These are phyloP conservation scores for Fragilaria radians DNA, from an alignment of 108 stramenopile species.

Conservation along the genomic window DNA sequence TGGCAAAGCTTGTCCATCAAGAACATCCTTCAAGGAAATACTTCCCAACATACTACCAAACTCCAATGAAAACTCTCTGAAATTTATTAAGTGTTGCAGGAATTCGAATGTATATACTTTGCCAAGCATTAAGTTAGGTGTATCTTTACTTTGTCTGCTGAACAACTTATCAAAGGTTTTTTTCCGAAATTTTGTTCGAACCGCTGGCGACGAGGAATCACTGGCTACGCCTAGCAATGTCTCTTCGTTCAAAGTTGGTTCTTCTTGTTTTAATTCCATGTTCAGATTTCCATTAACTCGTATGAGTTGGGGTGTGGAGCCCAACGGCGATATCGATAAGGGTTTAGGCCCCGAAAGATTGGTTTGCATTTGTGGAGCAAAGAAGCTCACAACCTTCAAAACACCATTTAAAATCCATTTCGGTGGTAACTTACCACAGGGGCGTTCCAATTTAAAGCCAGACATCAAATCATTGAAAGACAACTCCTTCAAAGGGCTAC, in stretches of 20 bases:
- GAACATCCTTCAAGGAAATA: constrained; percentile 37
- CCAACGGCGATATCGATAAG: constrained; percentile 56
- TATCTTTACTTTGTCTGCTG: constrained; percentile 9
- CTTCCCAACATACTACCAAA: constrained; percentile 55
- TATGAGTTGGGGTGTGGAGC: constrained; percentile 70
- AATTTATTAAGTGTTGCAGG: constrained; percentile 77
- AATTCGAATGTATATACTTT: constrained; percentile 83
- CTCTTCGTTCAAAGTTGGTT: constrained; percentile 16
- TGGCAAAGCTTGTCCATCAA: constrained; percentile 70
- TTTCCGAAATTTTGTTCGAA: constrained; percentile 50
- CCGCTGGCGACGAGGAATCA: constrained; percentile 29
- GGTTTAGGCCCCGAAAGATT: constrained; percentile 56
- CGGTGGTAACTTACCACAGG: constrained; percentile 52
- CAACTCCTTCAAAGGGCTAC: constrained; percentile 45
- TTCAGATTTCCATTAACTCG: constrained; percentile 18
- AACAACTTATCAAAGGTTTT: constrained; percentile 66
- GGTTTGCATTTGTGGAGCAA: constrained; percentile 72
- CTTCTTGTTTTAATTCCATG: constrained; percentile 18
- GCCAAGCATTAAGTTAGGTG: constrained; percentile 23
- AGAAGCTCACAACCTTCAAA: constrained; percentile 49
- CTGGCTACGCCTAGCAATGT: constrained; percentile 31
- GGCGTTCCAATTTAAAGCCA: constrained; percentile 47
- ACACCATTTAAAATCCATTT: constrained; percentile 60
- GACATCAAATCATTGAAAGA: constrained; percentile 73
- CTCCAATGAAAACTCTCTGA: constrained; percentile 64